Evolutionary conservation across 495 filamentous ascomycete genomes (phyloP), one percentile per base, ranked within the genome.

Genomic region (Penicillium argentinense): DNA sequence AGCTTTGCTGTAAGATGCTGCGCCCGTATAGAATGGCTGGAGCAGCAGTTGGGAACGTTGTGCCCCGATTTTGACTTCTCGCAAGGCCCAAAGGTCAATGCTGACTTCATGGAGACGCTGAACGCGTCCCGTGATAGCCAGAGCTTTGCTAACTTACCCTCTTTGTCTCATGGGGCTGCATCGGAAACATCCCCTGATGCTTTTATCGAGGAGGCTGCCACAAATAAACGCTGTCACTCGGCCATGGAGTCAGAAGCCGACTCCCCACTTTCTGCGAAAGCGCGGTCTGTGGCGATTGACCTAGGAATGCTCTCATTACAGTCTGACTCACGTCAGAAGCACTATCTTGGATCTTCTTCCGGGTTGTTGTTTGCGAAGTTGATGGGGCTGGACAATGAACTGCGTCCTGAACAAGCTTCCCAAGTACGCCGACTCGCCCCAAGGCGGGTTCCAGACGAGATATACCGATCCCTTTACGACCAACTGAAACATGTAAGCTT

Each of bases 261-360:
- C 25, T 49, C 34, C 3, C 50, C 53, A 1, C 38, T 45, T 12
- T 56, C 54, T 32, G 51, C 44, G 16, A 53, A 62, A 39, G 59
- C 59, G 17, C 54, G 54, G 12, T 58, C 59, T 13, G 51, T 62
- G 16, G 59, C 59, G 3, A 56, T 58, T 23, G 54, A 58, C 18
- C 37, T 62, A 8, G 54, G 59, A 1, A 62, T 62, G 54, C 51
- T 58, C 9, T 58, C 59, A 11, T 49, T 62, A 9, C 55, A 62
- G 17, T 58, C 54, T 1, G 59, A 62, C 24, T 58, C 54, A 6
- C 45, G 59, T 14, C 59, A 62, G 26, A 47, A 58, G 30, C 50
- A 56, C 14, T 62, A 61, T 24, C 42, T 61, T 9, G 58, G 58
- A 9, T 57, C 58, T 17, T 61, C 58, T 3, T 61, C 58, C 11